phyloP scores from a whole-genome alignment of 1,284 basidiomycete genomes.

The Cerrena zonata region DNA sequence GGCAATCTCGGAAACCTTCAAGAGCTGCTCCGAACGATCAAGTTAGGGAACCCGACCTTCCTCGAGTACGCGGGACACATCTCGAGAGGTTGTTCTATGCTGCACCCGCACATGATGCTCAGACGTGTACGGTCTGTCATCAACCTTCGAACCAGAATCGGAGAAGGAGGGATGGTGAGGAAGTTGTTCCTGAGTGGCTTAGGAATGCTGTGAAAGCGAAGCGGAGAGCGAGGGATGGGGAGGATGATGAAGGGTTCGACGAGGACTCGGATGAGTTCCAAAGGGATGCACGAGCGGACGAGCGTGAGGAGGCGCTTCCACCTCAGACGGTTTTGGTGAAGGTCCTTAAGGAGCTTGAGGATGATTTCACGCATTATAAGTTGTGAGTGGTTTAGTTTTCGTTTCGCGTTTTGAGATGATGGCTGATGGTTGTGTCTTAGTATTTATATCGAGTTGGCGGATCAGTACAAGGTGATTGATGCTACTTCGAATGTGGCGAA shows the following conservation, averaged over 20 bases:
- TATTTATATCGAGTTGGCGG: slow-evolving; percentile 81
- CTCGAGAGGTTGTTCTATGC: slow-evolving; percentile 79
- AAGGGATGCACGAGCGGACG: slow-evolving; percentile 12
- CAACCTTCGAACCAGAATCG: slow-evolving; percentile 23
- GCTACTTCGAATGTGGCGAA: slow-evolving; percentile 73
- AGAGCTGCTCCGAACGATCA: slow-evolving; percentile 1
- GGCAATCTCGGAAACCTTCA: neutral
- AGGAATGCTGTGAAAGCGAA: neutral
- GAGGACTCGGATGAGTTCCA: slow-evolving; percentile 38
- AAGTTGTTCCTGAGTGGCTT: neutral
- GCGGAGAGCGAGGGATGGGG: neutral
- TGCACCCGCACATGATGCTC: slow-evolving; percentile 62
- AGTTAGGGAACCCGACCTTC: slow-evolving; percentile 54
- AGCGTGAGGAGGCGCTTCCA: slow-evolving; percentile 43
- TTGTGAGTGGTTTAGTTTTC: slow-evolving; percentile 43
- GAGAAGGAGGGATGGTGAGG: neutral
- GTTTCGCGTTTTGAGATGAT: neutral
- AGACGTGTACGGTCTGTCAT: slow-evolving; percentile 63
- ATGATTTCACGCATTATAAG: slow-evolving; percentile 87
- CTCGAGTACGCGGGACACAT: slow-evolving; percentile 69
- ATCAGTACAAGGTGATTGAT: slow-evolving; percentile 85
- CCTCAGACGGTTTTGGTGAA: slow-evolving; percentile 78
- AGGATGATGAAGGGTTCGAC: slow-evolving; percentile 39
- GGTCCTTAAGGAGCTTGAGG: slow-evolving; percentile 79
- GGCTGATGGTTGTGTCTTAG: slow-evolving; percentile 45